These are phyloP conservation scores for Rhizoclosmatium globosum DNA, from an alignment of 192 early-diverging fungal genomes.

Conservation along the genomic window DNA sequence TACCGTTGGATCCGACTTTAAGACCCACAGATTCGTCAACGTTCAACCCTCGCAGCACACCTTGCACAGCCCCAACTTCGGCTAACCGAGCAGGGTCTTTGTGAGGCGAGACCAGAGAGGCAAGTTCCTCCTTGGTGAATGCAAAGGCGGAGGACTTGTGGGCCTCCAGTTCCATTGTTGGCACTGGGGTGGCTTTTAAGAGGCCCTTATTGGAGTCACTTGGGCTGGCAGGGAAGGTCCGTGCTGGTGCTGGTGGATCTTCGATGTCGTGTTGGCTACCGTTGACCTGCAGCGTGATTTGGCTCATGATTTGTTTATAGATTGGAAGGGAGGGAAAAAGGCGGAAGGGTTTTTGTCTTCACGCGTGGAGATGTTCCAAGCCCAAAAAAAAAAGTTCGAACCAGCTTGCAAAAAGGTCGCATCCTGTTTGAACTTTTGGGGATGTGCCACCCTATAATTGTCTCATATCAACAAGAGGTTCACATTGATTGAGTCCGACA, in stretches of 20 bases:
- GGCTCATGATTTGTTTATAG: background rate
- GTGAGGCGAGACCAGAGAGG: constrained; percentile 51
- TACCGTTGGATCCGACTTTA: background rate
- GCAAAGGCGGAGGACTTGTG: constrained; percentile 15
- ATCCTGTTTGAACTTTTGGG: too few species aligned
- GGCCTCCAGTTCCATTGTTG: too few species aligned
- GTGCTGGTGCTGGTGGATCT: background rate
- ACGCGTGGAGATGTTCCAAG: too few species aligned
- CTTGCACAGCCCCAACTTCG: constrained; percentile 16
- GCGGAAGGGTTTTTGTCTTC: too few species aligned
- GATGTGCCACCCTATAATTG: too few species aligned
- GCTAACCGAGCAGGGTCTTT: constrained; percentile 49
- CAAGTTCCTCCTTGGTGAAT: constrained; percentile 45
- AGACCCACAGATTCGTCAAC: constrained; percentile 19
- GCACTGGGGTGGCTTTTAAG: background rate
- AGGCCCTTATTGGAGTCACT: background rate
- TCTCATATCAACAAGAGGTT: too few species aligned
- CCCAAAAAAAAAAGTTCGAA: background rate
- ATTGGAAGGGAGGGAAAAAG: too few species aligned
- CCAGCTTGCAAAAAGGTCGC: background rate
- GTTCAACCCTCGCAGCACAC: constrained; percentile 5
- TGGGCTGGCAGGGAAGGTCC: background rate
- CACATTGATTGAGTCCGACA: too few species aligned
- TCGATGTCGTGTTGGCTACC: background rate
- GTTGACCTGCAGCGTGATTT: background rate